phyloP scores from a whole-genome alignment of 495 filamentous ascomycete genomes.

The Trichoderma orchidacearum region DNA sequence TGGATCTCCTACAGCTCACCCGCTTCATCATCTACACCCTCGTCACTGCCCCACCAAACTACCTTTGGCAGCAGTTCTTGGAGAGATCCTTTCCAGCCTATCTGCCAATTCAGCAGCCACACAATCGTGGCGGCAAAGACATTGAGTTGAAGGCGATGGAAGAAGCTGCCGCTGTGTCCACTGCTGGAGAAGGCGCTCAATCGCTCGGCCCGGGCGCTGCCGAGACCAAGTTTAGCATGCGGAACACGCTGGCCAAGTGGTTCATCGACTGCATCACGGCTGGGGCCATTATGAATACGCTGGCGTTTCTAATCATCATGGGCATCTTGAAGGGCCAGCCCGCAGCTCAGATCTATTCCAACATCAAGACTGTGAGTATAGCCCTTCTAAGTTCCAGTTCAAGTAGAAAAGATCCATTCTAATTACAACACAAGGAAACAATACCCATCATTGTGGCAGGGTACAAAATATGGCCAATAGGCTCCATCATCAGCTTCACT shows the following conservation, averaged over 20 bases:
- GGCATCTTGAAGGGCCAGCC: neutral
- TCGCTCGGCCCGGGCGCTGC: neutral
- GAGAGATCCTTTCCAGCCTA: constrained; percentile 32
- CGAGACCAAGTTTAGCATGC: constrained; percentile 33
- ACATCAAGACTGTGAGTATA: neutral
- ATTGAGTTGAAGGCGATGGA: constrained; percentile 6
- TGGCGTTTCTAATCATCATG: constrained; percentile 47
- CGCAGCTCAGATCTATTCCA: neutral
- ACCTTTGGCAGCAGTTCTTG: constrained; percentile 52
- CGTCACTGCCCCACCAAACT: constrained; percentile 72
- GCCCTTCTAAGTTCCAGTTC: neutral
- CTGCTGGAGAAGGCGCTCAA: too few relatives aligned
- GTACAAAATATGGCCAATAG: constrained; percentile 70
- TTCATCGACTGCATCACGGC: constrained; percentile 62
- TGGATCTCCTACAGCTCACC: constrained; percentile 51
- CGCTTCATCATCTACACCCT: constrained; percentile 69
- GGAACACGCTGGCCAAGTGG: constrained; percentile 71
- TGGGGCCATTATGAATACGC: constrained; percentile 62
- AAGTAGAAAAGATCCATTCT: too few relatives aligned
- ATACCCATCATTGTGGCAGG: constrained; percentile 53
- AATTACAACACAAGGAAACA: neutral
- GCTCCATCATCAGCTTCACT: constrained; percentile 68
- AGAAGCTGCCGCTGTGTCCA: constrained; percentile 16
- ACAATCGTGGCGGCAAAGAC: constrained; percentile 16
- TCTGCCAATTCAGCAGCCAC: constrained; percentile 16